phyloP scores from a whole-genome alignment of 768 basidiomycete species.

The Xerocomellus intermedius region DNA sequence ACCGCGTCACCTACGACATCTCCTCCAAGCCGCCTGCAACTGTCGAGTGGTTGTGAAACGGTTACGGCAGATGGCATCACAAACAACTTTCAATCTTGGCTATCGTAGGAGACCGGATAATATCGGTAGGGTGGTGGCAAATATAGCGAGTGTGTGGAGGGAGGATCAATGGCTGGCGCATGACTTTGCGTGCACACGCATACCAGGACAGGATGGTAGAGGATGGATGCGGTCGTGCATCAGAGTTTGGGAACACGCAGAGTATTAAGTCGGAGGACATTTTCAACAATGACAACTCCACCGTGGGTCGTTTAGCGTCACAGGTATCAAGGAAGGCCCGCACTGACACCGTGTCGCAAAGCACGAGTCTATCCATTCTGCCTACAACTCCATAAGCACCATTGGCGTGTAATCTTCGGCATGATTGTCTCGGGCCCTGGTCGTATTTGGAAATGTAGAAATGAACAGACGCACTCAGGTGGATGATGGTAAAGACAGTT shows the following conservation, averaged over 20 bases:
- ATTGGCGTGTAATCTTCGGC: not conserved
- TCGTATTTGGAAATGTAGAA: no score
- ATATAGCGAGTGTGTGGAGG: not conserved
- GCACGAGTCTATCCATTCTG: not conserved
- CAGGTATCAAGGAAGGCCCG: not conserved
- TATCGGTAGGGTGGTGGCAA: not conserved
- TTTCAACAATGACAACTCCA: not conserved
- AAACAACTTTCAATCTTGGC: not conserved
- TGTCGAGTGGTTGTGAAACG: constrained; percentile 43
- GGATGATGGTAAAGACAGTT: no score
- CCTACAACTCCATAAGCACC: not conserved
- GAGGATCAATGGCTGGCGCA: not conserved
- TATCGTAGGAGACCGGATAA: not conserved
- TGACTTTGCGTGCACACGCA: not conserved
- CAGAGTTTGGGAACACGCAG: not conserved
- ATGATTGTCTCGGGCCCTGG: not conserved
- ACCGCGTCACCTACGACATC: constrained; percentile 94
- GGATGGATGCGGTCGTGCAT: not conserved
- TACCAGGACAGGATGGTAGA: not conserved
- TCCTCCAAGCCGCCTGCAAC: constrained; percentile 94
- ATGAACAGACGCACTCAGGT: not conserved
- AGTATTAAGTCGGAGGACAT: not conserved
- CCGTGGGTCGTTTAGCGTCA: not conserved
- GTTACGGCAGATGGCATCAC: no score
- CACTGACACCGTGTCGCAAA: not conserved